Base-by-base conservation (phyloP, 768 basidiomycete species). In the Astraeus odoratus region DNA sequence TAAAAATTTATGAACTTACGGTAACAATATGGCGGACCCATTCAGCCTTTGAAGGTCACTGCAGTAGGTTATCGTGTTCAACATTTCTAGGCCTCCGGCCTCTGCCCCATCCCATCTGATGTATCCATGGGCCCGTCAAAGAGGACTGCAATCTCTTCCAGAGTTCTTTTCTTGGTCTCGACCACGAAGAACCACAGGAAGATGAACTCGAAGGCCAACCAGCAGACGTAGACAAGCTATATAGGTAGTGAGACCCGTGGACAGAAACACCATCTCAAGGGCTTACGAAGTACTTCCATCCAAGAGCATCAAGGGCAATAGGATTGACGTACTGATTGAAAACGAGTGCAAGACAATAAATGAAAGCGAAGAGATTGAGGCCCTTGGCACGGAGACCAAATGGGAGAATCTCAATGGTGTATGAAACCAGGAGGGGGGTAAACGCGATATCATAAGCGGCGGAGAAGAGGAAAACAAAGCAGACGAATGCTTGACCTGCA, bases 311-410 rank as follows among this genome's bases (percentile, higher is more conserved):
- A 34, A 89, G 69, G 26, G 85, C 86, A 60, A 88, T 76, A 27
- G 87, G 89, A 70, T 91, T 91, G 61, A 83, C 79, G 57, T 90
- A 88, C 66, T 89, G 88, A 61, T 90, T 91, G 67, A 94, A 88
- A 63, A 94, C 86, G 53, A 92, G 79, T 5, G 88, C 76, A 44
- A 83, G 53, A 10, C 86, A 87, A 60, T 88, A 77, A 47, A 76
- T 67, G 60, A 92, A 84, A 66, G 79, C 85, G 73, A 91, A 87
- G 44, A 91, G 57, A 52, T 75, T 84, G 71, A 88, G 81, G 43
- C 89, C 87, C 72, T 90, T 92, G 52, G 88, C 88, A 62, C 90
- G 88, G 46, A 93, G 70, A 24, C 70, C 66, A 69, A 75, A 91
- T 5, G 90, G 90, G 43, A 93, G 68, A 65, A 94, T 93, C 65